These are phyloP conservation scores for Nakazawaea peltata DNA, from an alignment of 805 yeast species.

Conservation along the genomic window DNA sequence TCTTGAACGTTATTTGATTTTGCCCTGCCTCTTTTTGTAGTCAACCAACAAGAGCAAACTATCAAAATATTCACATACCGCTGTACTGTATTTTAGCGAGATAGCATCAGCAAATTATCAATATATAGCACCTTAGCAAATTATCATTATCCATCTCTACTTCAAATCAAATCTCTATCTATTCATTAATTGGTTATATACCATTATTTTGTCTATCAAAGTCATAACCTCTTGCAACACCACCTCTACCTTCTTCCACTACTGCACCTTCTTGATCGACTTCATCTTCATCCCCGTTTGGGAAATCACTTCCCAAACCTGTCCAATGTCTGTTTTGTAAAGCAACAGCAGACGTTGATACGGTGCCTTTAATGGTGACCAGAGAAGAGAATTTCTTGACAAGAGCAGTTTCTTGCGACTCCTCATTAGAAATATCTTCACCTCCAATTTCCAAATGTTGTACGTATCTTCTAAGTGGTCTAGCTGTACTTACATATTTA, in stretches of 20 bases:
- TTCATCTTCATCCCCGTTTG: conserved; percentile 30
- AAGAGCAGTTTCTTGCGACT: conserved; percentile 28
- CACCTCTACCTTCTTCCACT: conserved; percentile 76
- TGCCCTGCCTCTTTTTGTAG: too few species aligned
- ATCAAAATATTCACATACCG: too few species aligned
- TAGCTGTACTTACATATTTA: conserved; percentile 51
- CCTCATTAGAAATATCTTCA: conserved; percentile 14
- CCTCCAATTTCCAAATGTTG: conserved; percentile 58
- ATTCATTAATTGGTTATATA: neutral
- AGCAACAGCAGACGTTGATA: conserved; percentile 79
- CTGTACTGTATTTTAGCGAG: too few species aligned
- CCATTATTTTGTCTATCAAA: conserved; percentile 20
- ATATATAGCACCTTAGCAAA: too few species aligned
- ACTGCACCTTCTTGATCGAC: conserved; percentile 60
- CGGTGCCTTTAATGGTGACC: conserved; percentile 64
- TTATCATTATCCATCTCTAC: too few species aligned
- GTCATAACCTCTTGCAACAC: conserved; percentile 85
- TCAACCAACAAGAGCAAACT: too few species aligned
- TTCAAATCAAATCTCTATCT: neutral
- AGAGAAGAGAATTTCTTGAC: conserved; percentile 50
- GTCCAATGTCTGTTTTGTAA: conserved; percentile 74
- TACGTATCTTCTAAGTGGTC: conserved; percentile 61
- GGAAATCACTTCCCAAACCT: conserved; percentile 84
- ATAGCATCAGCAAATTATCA: too few species aligned
- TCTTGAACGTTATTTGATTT: too few species aligned